Evolutionary conservation across 2,329 filamentous ascomycete species (phyloP).

Genomic region (Colletotrichum musae): DNA sequence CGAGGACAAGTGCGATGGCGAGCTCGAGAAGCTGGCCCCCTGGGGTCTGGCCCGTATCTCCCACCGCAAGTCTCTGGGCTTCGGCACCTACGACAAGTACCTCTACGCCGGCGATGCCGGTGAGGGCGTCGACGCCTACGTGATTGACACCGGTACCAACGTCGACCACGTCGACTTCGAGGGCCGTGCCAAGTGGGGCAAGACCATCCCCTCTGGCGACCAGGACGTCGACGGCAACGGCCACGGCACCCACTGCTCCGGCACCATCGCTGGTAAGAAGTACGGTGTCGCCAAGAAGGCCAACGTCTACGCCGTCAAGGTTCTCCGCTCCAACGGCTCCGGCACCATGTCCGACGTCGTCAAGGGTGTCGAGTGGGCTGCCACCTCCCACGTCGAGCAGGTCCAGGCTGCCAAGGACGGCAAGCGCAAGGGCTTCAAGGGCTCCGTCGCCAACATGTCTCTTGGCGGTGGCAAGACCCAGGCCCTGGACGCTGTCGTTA

Average conservation of each 20-base stretch:
- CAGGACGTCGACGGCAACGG: slow-evolving; percentile 95
- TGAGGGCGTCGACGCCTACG: slow-evolving; percentile 98
- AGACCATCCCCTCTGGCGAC: slow-evolving; percentile 91
- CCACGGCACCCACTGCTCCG: slow-evolving; percentile 99
- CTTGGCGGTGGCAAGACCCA: slow-evolving; percentile 97
- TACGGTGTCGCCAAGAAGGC: slow-evolving; percentile 99
- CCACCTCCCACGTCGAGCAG: slow-evolving; percentile 82
- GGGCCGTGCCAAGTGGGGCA: slow-evolving; percentile 95
- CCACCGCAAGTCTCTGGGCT: slow-evolving; percentile 88
- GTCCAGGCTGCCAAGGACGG: slow-evolving; percentile 85
- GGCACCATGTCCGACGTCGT: slow-evolving; percentile 99
- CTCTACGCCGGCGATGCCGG: slow-evolving; percentile 90
- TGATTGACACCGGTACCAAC: slow-evolving; percentile 99
- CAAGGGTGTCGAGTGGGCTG: slow-evolving; percentile 97
- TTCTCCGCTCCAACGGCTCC: slow-evolving; percentile 95
- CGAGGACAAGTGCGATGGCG: slow-evolving; percentile 63
- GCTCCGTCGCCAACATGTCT: slow-evolving; percentile 99
- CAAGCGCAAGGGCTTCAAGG: slow-evolving; percentile 98
- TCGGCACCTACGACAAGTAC: slow-evolving; percentile 98
- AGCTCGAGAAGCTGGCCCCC: slow-evolving; percentile 92
- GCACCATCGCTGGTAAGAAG: slow-evolving; percentile 97
- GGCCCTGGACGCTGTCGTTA: slow-evolving; percentile 91
- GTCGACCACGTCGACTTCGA: slow-evolving; percentile 95
- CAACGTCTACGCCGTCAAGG: slow-evolving; percentile 96
- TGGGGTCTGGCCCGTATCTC: slow-evolving; percentile 99